Evolutionary conservation across 1,284 basidiomycete genomes (phyloP).

Genomic region (Austroboletus niveus): DNA sequence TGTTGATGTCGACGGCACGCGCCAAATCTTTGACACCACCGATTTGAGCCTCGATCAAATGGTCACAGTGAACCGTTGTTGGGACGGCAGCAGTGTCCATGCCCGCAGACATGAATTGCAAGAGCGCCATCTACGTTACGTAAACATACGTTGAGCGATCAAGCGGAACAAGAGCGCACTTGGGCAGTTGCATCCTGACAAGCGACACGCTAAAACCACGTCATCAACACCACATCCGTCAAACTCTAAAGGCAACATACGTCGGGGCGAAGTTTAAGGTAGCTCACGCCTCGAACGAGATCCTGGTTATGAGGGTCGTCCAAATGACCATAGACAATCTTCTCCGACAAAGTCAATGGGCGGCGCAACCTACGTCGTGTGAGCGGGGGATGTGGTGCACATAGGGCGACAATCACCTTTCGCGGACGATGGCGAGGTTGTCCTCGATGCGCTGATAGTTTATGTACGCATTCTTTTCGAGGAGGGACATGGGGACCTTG

Average conservation of each 20-base stretch:
- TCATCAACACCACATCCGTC: conserved; percentile 4
- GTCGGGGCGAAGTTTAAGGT: conserved; percentile 95
- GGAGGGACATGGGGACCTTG: conserved; percentile 89
- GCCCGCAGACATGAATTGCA: conserved; percentile 99
- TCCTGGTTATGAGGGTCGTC: conserved; percentile 92
- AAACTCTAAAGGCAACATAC: conserved; percentile 45
- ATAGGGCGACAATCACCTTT: conserved; percentile 54
- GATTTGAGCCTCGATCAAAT: conserved; percentile 96
- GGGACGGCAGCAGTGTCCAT: conserved; percentile 98
- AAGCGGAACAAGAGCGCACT: conserved; percentile 33
- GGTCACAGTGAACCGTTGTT: conserved; percentile 98
- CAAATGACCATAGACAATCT: conserved; percentile 98
- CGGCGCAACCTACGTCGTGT: conserved; percentile 69
- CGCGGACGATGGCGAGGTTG: conserved; percentile 83
- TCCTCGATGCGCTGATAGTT: conserved; percentile 99
- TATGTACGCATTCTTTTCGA: conserved; percentile 87
- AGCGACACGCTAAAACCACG: conserved; percentile 81
- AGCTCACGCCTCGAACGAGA: conserved; percentile 83
- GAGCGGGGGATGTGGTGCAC: neutral
- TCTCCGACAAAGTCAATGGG: conserved; percentile 95
- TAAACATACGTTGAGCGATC: conserved; percentile 31
- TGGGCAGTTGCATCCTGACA: conserved; percentile 99
- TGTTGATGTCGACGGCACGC: conserved; percentile 93
- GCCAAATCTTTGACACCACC: conserved; percentile 93
- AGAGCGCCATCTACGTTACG: conserved; percentile 86